Conservation (phyloP, 108 stramenopile genomes). For the Aureococcus anophagefferens region DNA sequence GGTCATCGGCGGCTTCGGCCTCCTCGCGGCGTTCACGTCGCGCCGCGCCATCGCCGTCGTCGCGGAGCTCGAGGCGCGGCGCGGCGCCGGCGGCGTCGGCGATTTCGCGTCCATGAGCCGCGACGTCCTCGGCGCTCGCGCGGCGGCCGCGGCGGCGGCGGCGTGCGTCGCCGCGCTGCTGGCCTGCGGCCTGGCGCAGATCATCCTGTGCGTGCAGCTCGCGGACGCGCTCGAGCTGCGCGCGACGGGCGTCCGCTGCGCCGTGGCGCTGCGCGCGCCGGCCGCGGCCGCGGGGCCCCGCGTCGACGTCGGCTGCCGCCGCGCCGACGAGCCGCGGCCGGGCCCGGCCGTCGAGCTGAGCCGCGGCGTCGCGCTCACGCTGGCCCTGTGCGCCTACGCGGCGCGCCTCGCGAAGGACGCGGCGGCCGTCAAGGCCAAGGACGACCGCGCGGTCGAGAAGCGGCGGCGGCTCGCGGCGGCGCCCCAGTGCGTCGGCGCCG, state of each 20-base stretch:
- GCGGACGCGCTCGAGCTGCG: not conserved
- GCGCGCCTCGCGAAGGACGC: not conserved
- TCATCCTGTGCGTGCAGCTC: not conserved
- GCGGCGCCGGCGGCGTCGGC: not conserved
- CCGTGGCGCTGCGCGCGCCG: not conserved
- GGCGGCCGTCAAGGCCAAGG: not conserved
- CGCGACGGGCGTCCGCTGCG: not conserved
- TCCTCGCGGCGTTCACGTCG: not conserved
- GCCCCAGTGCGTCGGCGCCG: not conserved
- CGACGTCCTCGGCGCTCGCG: not conserved
- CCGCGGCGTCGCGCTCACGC: not conserved
- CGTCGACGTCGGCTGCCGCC: not conserved
- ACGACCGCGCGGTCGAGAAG: no score
- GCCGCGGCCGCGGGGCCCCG: not conserved
- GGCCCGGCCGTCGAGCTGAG: not conserved
- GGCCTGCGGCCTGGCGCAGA: not conserved
- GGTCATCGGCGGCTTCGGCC: not conserved
- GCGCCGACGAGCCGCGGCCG: not conserved
- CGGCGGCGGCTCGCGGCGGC: no score
- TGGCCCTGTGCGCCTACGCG: not conserved
- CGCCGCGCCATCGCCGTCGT: not conserved
- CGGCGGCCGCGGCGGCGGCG: not conserved
- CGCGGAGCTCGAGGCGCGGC: not conserved
- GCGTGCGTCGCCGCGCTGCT: not conserved
- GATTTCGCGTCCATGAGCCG: no score